Evolutionary conservation across 208 protist species (phyloP), one percentile per base, ranked within the genome.

Genomic region (Trypanosoma melophagium): DNA sequence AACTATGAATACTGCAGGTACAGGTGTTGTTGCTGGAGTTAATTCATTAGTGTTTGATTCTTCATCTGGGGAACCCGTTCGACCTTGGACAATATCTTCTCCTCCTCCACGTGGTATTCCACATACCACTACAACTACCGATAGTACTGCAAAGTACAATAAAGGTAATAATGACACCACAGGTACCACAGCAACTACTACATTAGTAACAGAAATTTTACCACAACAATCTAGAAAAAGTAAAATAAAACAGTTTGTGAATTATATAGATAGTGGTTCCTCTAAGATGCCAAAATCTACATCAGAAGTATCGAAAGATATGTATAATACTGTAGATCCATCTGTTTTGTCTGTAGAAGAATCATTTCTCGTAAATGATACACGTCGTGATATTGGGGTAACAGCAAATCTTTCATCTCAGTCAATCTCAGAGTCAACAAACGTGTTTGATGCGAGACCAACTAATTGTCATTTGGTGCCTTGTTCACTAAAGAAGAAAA

Each of bases 401-500:
- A 40, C 41, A 14, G 62, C 45, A 24, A 41, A 52, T 58, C 7
- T 59, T 49, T 16, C 21, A 12, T 42, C 38, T 17, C 8, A 16
- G 47, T 31, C 38, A 9, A 40, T 35, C 22, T 52, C 41, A 7
- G 52, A 45, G 28, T 17, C 1, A 10, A 31, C 1, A 17, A 16
- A 1, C 0, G 21, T 21, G 19, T 7, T 14, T 17, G 13, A 17
- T 45, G 2, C n/a, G 8, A 17, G 5, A 22, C n/a, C n/a, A n/a
- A 0, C 35, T 5, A 76, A 76, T 31, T 7, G 70, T 8, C 70
- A 76, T 44, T 41, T 76, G 31, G 51, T 69, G 13, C 70, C 70
- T 25, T 76, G 70, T 50, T 76, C 70, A 7, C 17, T 17, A 28
- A n/a, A 35, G 2, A 56, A 56, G 1, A 44, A 55, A 54, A 31